Evolutionary conservation across 176 grass and related monocot genomes (phyloP).

Genomic region (Paspalum vaginatum): DNA sequence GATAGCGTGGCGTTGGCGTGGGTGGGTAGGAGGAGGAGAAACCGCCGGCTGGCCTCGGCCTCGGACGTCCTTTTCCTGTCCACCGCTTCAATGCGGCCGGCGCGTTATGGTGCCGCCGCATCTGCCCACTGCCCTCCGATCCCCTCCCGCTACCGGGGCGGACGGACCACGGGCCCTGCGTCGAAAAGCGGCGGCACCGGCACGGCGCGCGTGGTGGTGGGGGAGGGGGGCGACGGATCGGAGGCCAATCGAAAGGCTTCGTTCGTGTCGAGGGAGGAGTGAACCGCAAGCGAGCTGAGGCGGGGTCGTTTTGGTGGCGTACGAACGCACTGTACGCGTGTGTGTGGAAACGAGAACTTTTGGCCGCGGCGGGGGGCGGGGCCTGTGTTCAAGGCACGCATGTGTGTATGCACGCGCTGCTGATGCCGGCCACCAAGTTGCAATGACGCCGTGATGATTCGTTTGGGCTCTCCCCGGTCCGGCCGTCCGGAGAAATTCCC

Average conservation of each 20-base stretch:
- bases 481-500: slow-evolving; percentile 27
- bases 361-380: background rate
- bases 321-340: too few species aligned
- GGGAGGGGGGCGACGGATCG: too few species aligned
- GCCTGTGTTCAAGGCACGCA: background rate
- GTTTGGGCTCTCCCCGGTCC: background rate
- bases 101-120: background rate
- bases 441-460: slow-evolving; percentile 44
- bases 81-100: slow-evolving; percentile 21
- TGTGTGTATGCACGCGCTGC: too few species aligned
- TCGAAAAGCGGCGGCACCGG: background rate
- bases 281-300: background rate
- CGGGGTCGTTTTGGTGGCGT: background rate
- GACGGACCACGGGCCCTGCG: background rate
- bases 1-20: slow-evolving; percentile 23
- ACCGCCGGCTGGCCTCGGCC: background rate
- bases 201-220: too few species aligned
- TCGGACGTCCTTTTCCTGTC: slow-evolving; percentile 26
- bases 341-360: background rate
- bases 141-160: too few species aligned
- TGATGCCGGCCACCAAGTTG: background rate
- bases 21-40: too few species aligned
- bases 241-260: too few species aligned
- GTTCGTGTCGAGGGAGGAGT: too few species aligned
- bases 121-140: too few species aligned